These are phyloP conservation scores for Fusarium compactum DNA, from an alignment of 2,329 filamentous ascomycete species.

Conservation along the genomic window DNA sequence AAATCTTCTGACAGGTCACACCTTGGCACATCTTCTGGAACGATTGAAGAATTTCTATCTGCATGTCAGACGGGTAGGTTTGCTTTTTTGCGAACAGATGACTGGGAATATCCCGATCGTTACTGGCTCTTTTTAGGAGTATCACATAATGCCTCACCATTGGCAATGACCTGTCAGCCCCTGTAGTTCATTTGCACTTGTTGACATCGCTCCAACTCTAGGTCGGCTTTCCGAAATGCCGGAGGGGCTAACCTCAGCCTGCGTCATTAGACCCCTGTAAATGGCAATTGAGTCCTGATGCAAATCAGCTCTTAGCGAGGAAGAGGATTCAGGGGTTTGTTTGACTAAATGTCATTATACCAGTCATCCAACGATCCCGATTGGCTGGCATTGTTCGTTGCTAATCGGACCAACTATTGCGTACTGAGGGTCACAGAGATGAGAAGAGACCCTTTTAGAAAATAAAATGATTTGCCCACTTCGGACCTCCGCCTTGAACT, in stretches of 20 bases:
- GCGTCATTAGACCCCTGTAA: background rate
- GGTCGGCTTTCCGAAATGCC: background rate
- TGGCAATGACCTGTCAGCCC: too few relatives aligned
- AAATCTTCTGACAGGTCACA: too few relatives aligned
- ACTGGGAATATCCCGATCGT: background rate
- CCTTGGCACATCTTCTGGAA: accelerated
- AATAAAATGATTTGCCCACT: background rate
- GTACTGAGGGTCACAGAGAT: background rate
- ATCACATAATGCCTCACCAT: background rate
- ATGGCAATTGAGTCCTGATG: background rate
- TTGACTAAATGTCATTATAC: background rate
- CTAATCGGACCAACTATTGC: background rate
- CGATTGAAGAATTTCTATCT: background rate
- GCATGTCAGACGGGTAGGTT: too few relatives aligned
- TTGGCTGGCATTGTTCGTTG: background rate
- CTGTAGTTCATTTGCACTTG: background rate
- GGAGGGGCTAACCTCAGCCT: background rate
- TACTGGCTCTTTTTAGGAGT: background rate
- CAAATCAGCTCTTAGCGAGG: background rate
- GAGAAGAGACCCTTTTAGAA: background rate
- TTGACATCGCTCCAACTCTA: background rate
- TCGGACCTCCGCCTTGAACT: background rate
- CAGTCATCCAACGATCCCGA: background rate
- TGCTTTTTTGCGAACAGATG: background rate
- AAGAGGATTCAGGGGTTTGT: background rate